A percentile compares a stretch with the other conserved stretches of the same genome.
Conservation (phyloP, 73 alveolate genomes). For the Paramecium sexaurelia region DNA sequence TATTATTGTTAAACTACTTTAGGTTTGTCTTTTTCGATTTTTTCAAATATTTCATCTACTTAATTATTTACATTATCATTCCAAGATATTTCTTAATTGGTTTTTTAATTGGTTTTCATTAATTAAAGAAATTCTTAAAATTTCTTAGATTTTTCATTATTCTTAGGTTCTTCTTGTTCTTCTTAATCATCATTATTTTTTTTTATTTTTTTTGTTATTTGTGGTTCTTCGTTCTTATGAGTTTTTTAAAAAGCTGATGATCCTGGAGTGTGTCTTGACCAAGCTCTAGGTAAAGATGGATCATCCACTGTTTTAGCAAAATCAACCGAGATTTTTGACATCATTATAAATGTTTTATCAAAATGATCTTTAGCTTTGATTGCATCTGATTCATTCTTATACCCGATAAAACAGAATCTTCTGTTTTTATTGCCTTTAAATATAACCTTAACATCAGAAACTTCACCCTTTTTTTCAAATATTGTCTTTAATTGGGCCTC, state of each 20-base stretch:
- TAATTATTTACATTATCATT: background rate
- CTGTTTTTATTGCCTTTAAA: background rate
- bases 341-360: conserved; percentile 3
- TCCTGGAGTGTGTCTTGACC: conserved; percentile 37
- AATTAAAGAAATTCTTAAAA: background rate
- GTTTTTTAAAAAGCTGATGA: background rate
- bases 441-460: background rate
- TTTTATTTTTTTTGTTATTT: background rate
- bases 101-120: background rate
- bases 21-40: background rate
- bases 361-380: background rate
- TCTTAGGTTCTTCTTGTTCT: background rate
- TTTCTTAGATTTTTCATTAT: background rate
- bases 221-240: background rate
- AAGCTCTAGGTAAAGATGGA: background rate
- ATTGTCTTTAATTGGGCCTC: background rate
- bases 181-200: background rate
- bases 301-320: conserved; percentile 12
- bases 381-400: conserved; percentile 16
- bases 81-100: background rate
- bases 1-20: background rate
- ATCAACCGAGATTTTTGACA: conserved; percentile 14
- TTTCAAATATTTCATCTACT: background rate
- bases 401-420: conserved; percentile 65
- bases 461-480: background rate